Conservation (phyloP, 192 early-diverging fungal genomes). For the Coemansia reversa region DNA sequence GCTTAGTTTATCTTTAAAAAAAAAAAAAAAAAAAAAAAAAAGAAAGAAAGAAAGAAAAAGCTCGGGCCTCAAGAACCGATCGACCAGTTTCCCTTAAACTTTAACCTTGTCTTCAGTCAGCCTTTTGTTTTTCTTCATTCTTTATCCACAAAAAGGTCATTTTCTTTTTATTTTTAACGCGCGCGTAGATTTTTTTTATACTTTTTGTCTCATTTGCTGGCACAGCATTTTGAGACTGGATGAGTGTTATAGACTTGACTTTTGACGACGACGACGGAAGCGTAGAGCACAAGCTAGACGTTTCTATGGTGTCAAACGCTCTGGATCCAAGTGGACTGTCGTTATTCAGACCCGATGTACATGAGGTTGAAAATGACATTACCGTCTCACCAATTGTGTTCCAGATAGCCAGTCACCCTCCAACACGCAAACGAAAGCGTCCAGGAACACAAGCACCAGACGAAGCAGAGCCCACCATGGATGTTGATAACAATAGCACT, state of each 20-base stretch:
- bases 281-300: not conserved
- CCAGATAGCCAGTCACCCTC: constrained; percentile 14
- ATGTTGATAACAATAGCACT: not conserved
- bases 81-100: no score
- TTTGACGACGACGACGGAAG: constrained; percentile 26
- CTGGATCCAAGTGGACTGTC: not conserved
- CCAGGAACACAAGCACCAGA: not conserved
- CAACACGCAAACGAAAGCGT: constrained; percentile 21
- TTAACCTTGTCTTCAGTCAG: not conserved
- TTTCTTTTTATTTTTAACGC: not conserved
- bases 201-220: not conserved
- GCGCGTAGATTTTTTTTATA: constrained; percentile 5
- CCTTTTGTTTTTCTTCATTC: constrained; percentile 1
- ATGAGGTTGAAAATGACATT: not conserved
- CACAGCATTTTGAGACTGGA: not conserved
- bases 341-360: not conserved
- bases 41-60: no score
- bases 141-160: not conserved
- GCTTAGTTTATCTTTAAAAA: constrained; percentile 1
- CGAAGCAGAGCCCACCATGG: not conserved
- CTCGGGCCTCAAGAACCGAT: not conserved
- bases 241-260: constrained; percentile 44
- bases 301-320: not conserved
- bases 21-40: not conserved
- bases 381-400: constrained; percentile 4